These are phyloP conservation scores for Euphorbia corollata DNA, from an alignment of 441 rosid species.

Conservation along the genomic window DNA sequence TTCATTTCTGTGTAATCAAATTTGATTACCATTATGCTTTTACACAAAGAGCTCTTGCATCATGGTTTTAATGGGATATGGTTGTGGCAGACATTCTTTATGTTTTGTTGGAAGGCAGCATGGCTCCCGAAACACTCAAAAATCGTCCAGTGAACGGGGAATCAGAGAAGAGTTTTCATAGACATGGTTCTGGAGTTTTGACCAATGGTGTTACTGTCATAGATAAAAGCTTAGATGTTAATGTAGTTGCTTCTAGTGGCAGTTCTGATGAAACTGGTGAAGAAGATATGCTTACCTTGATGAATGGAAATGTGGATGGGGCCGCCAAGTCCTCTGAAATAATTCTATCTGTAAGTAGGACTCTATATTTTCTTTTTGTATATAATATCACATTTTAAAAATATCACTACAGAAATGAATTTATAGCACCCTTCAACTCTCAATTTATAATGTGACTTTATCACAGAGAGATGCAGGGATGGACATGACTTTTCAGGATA, in stretches of 20 bases:
- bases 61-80: not conserved
- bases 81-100: slow-evolving; percentile 4
- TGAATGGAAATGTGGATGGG: slow-evolving; percentile 20
- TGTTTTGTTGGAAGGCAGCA: slow-evolving; percentile 20
- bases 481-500: slow-evolving; percentile 67
- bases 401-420: not conserved
- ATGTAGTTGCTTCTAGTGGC: slow-evolving; percentile 27
- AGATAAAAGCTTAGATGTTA: slow-evolving; percentile 26
- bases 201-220: slow-evolving; percentile 32
- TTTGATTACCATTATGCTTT: not conserved
- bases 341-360: slow-evolving; percentile 39
- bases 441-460: slow-evolving; percentile 10
- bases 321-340: slow-evolving; percentile 15
- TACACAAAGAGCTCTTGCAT: not conserved
- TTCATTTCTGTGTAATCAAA: not conserved
- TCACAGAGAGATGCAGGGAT: slow-evolving; percentile 44
- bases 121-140: slow-evolving; percentile 52
- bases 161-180: slow-evolving; percentile 27
- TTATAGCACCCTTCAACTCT: slow-evolving; percentile 17
- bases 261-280: slow-evolving; percentile 23
- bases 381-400: slow-evolving; percentile 11
- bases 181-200: slow-evolving; percentile 21
- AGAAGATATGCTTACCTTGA: slow-evolving; percentile 23
- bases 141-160: slow-evolving; percentile 34
- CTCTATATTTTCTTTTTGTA: not conserved